These are phyloP conservation scores for Candida wancherniae DNA, from an alignment of 805 yeast species.

Conservation along the genomic window DNA sequence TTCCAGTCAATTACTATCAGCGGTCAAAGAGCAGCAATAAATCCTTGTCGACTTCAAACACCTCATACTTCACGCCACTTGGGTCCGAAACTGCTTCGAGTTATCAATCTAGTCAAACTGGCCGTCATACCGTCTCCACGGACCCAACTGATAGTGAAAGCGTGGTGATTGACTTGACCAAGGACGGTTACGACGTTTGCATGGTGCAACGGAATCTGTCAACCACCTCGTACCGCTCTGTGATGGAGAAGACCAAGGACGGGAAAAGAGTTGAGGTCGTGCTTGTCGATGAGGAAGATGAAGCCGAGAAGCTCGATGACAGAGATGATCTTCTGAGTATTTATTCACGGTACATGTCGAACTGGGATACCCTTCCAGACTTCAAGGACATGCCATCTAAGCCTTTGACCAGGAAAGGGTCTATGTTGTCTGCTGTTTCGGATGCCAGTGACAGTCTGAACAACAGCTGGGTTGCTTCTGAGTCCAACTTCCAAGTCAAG, in stretches of 20 bases:
- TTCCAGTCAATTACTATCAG: no score
- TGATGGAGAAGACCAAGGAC: slow-evolving; percentile 32
- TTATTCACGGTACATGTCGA: slow-evolving; percentile 34
- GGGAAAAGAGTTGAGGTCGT: slow-evolving; percentile 42
- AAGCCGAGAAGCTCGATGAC: slow-evolving; percentile 15
- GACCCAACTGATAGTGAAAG: slow-evolving; percentile 32
- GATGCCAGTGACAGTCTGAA: slow-evolving; percentile 12
- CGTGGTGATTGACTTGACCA: slow-evolving; percentile 39
- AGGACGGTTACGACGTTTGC: slow-evolving; percentile 36
- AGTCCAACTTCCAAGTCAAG: slow-evolving; percentile 15
- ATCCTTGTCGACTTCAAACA: no score
- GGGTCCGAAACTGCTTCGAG: slow-evolving; percentile 20
- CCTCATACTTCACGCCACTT: slow-evolving; percentile 2
- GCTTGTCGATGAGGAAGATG: slow-evolving; percentile 34
- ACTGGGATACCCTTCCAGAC: slow-evolving; percentile 8
- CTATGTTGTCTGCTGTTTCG: slow-evolving; percentile 9
- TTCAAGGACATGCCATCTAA: not conserved
- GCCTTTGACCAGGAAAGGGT: slow-evolving; percentile 1
- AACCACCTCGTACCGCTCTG: slow-evolving; percentile 33
- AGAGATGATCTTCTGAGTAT: slow-evolving; percentile 35
- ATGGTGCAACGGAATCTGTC: slow-evolving; percentile 33
- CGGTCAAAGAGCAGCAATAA: no score
- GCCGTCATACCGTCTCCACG: slow-evolving; percentile 25
- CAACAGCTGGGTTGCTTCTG: slow-evolving; percentile 17
- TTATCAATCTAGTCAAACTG: slow-evolving; percentile 27